Evolutionary conservation across 129 eudicot species (phyloP).

Genomic region (Flaveria bidentis): DNA sequence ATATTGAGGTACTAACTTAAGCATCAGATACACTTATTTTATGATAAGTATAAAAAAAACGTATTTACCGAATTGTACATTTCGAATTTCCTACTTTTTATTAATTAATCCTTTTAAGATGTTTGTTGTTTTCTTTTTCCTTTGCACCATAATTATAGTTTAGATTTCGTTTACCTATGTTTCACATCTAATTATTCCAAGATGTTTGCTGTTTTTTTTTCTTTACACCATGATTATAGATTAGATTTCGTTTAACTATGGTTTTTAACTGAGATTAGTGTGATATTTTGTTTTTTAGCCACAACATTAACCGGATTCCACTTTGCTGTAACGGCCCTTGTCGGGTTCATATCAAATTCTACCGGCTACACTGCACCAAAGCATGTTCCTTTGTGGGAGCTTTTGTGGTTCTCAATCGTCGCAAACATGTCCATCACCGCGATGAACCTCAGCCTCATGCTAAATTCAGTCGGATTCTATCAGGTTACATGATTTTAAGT

Average conservation of each 20-base stretch:
- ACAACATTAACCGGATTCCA: conserved; percentile 79
- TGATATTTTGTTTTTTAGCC: conserved; percentile 44
- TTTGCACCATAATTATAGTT: too few relatives aligned
- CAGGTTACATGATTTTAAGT: conserved; percentile 44
- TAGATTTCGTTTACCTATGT: too few relatives aligned
- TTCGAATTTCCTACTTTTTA: too few relatives aligned
- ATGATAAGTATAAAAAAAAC: too few relatives aligned
- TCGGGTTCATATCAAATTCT: conserved; percentile 69
- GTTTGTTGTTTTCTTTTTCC: too few relatives aligned
- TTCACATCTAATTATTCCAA: too few relatives aligned
- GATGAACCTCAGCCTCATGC: conserved; percentile 85
- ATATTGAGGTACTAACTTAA: too few relatives aligned
- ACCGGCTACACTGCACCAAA: conserved; percentile 62
- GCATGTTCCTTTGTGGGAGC: conserved; percentile 78
- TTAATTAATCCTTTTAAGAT: too few relatives aligned
- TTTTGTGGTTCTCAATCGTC: conserved; percentile 70
- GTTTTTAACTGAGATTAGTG: conserved; percentile 2
- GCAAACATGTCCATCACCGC: conserved; percentile 82
- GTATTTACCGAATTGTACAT: too few relatives aligned
- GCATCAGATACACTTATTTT: too few relatives aligned
- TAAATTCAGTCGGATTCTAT: conserved; percentile 83
- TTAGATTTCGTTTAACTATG: not conserved
- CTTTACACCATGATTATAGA: not conserved
- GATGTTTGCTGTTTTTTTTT: not conserved
- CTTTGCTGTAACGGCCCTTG: conserved; percentile 70